These are phyloP conservation scores for Monosporozyma servazzii DNA, from an alignment of 805 yeast species.

Conservation along the genomic window DNA sequence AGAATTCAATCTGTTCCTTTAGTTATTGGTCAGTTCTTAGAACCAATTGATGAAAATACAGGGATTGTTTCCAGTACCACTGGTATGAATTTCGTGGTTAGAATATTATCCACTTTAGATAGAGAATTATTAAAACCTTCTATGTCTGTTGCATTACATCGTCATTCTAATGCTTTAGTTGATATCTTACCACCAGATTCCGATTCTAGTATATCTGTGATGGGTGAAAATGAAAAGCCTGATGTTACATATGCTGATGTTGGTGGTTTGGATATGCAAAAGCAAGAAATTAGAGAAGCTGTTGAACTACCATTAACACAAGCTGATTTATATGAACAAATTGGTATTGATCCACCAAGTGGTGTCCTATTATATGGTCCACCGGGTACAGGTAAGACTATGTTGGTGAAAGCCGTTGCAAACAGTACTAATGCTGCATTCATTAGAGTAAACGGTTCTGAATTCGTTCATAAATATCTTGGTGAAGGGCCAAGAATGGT, in stretches of 20 bases:
- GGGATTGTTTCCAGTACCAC: conserved; percentile 97
- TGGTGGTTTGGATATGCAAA: conserved; percentile 98
- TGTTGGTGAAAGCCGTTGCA: conserved; percentile 98
- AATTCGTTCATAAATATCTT: conserved; percentile 92
- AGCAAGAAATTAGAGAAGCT: conserved; percentile 97
- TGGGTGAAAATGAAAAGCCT: conserved; percentile 89
- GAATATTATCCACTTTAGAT: conserved; percentile 88
- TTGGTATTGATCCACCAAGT: conserved; percentile 98
- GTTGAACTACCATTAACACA: conserved; percentile 94
- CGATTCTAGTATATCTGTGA: conserved; percentile 89
- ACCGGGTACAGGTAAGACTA: conserved; percentile 98
- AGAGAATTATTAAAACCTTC: conserved; percentile 91
- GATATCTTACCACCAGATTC: conserved; percentile 98
- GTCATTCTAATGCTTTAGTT: conserved; percentile 95
- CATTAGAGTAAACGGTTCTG: conserved; percentile 95
- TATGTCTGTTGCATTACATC: conserved; percentile 92
- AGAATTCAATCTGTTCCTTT: conserved; percentile 95
- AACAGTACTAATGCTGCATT: conserved; percentile 92
- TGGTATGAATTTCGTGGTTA: conserved; percentile 93
- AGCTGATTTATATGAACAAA: conserved; percentile 90
- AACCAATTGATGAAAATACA: conserved; percentile 92
- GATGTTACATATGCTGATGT: conserved; percentile 94
- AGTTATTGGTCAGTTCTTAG: conserved; percentile 95
- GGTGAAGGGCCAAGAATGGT: conserved; percentile 99
- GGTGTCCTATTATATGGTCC: conserved; percentile 98